Evolutionary conservation across 768 basidiomycete species (phyloP), one percentile per base, ranked within the genome.

Genomic region (Leucocoprinus sp.): DNA sequence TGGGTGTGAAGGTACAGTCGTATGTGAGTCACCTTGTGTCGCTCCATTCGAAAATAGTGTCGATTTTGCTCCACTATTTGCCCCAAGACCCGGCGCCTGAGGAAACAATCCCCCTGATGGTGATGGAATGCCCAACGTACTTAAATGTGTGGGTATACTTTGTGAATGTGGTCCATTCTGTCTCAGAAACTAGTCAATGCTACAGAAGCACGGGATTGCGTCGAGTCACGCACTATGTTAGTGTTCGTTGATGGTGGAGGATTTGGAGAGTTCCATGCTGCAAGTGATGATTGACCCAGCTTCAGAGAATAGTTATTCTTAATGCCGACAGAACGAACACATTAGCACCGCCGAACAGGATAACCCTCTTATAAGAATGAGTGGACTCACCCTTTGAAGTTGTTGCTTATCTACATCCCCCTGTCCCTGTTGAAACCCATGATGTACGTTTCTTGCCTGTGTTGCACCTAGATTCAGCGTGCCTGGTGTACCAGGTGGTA

Each of bases 361-460:
- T n/a, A n/a, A n/a, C n/a, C n/a, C n/a, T n/a, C n/a, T n/a, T n/a
- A n/a, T n/a, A n/a, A n/a, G 21, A 37, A 23, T 34, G 27, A 41
- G 35, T 34, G 50, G 33, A 74, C 81, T 65, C 64, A 84, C 82
- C 70, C 84, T 57, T 54, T 62, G 73, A 45, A 58, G 74, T 48
- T 70, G 69, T 49, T 68, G 68, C 57, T 87, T 86, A 56, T 86
- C 85, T 14, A 73, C 65, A 45, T 88, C 85, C 15, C 72, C 66
- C 62, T 76, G 77, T 48, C 76, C 74, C 44, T 64, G 68, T 59
- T 78, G 76, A 46, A 79, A 68, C 52, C 76, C 72, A 47, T 69
- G 70, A 62, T 74, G 70, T 17, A 68, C 64, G 60, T 65, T 68
- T 56, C 74, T 64, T 42, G 68, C 58, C 51, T 70, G 70, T 22